phyloP scores from a whole-genome alignment of 2,329 filamentous ascomycete species.

The Trichoderma aggressivum region DNA sequence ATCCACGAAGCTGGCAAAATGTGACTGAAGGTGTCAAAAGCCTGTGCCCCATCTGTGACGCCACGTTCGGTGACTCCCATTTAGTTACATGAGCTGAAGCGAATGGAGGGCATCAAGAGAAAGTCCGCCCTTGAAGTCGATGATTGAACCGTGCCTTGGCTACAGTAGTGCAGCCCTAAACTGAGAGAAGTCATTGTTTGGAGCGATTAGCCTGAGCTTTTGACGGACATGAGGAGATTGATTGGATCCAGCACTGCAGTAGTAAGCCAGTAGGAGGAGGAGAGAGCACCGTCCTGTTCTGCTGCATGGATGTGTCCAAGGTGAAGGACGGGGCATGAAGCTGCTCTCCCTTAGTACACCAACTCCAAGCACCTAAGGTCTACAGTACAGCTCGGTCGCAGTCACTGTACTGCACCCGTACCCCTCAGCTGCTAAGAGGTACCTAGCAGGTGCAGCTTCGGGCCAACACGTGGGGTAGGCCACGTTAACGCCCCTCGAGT shows the following conservation, averaged over 20 bases:
- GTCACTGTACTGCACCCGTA: background rate
- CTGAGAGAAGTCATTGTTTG: background rate
- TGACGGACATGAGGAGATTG: background rate
- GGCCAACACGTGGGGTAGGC: background rate
- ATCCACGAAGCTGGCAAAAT: background rate
- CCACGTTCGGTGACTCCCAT: background rate
- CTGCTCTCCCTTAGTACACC: background rate
- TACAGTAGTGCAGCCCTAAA: background rate
- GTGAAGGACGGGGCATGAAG: background rate
- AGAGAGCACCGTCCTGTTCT: background rate
- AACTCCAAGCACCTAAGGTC: too few relatives aligned
- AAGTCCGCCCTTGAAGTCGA: background rate
- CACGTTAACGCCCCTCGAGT: background rate
- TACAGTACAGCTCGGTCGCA: background rate
- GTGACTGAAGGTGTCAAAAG: background rate
- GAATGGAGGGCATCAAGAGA: background rate
- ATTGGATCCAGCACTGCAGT: background rate
- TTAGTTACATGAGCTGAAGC: background rate
- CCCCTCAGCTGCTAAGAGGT: background rate
- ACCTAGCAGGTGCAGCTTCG: background rate
- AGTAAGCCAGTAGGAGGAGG: too few relatives aligned
- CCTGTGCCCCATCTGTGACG: background rate
- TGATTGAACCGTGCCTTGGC: background rate
- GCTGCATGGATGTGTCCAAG: background rate
- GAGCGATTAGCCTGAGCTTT: background rate